Percentiles rank a stretch among this genome's conserved stretches.
phyloP scores from a whole-genome alignment of 192 early-diverging fungal genomes.

The Tieghemiomyces parasiticus region DNA sequence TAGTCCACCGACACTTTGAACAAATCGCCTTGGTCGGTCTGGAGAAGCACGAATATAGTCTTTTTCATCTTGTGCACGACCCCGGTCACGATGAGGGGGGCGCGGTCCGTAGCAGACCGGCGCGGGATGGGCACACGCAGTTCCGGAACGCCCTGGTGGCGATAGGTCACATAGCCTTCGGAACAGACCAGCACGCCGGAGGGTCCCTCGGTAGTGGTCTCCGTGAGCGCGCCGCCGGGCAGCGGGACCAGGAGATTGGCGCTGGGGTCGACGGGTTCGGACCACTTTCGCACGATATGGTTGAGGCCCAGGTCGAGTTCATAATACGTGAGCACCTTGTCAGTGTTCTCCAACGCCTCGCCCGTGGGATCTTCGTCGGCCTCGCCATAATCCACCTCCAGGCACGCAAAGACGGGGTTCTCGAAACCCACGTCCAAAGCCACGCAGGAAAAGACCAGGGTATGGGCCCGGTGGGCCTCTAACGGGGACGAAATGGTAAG shows the following conservation, averaged over 20 bases:
- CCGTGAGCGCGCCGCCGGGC: constrained; percentile 41
- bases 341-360: constrained; percentile 48
- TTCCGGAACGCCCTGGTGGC: constrained; percentile 49
- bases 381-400: constrained; percentile 78
- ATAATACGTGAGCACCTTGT: constrained; percentile 82
- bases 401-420: constrained; percentile 91
- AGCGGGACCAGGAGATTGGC: constrained; percentile 74
- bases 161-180: constrained; percentile 77
- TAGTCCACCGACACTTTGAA: constrained; percentile 67
- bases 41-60: constrained; percentile 80
- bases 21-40: constrained; percentile 87
- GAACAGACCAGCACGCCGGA: constrained; percentile 94
- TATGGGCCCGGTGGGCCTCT: constrained; percentile 76
- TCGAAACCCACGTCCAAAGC: constrained; percentile 97
- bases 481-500: constrained; percentile 86
- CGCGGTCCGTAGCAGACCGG: constrained; percentile 47
- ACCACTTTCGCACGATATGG: constrained; percentile 97
- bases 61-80: constrained; percentile 83
- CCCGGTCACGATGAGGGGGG: constrained; percentile 59
- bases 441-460: constrained; percentile 60
- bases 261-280: constrained; percentile 51
- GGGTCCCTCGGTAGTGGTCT: constrained; percentile 64
- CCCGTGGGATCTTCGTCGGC: constrained; percentile 61
- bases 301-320: constrained; percentile 98
- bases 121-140: constrained; percentile 68